Evolutionary conservation across 306 rosid species (phyloP), one percentile per base, ranked within the genome.

Genomic region (Acacia melanoxylon): DNA sequence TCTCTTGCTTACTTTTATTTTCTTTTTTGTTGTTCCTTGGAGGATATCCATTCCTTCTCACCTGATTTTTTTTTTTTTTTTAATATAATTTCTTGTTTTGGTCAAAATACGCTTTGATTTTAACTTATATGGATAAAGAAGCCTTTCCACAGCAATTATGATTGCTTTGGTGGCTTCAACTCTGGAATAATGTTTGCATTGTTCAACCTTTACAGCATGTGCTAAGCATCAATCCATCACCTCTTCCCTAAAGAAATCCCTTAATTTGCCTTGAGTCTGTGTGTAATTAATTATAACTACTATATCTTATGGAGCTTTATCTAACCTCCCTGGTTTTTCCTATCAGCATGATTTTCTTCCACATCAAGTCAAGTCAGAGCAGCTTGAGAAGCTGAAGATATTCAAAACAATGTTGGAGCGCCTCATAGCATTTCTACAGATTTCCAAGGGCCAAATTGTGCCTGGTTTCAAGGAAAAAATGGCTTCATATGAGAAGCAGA

Each of bases 331-430:
- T 78, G 17, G 46, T 24, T 83, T 83, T 59, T 49, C 78, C 52
- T 85, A 59, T 82, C 88, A 87, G 98, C 87, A 84, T 15, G 96
- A 95, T 20, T 84, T 92, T 54, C 84, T 83, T 81, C 90, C 91
- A 45, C 94, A 87, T 71, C 95, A 85, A 56, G 81, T 92, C 8
- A 88, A 86, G 79, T 10, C 85, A 82, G 97, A 93, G 33, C 97
- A 85, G 78, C 71, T 87, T 76, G 93, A 91, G 1, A 92, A 83
- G 86, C 49, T 92, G 58, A 91, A 69, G 87, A 0, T 24, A 31
- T 92, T 86, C 82, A 93, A 79, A 91, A 1, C 2, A 10, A 83
- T 85, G 89, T 68, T 89, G 88, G 94, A 95, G 83, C 89, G 83
- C 25, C 37, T 86, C 25, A 49, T 92, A 46, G 0, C 74, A 22